Conservation (phyloP, 2,329 filamentous ascomycete species). For the Dactylellina cionopaga region DNA sequence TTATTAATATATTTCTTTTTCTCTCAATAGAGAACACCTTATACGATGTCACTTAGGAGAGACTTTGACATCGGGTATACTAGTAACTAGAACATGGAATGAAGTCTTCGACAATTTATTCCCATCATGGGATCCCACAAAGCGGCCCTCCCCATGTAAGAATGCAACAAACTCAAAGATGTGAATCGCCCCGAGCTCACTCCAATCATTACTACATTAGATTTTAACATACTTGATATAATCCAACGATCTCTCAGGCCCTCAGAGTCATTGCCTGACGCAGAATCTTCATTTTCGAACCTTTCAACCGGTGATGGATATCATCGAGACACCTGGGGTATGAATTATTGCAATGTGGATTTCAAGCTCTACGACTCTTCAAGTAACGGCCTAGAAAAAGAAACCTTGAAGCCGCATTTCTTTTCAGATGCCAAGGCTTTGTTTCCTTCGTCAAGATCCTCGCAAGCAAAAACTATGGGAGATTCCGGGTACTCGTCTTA, state of each 20-base stretch:
- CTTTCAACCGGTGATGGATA: background rate
- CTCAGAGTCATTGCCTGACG: no score
- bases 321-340: no score
- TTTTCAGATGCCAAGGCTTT: background rate
- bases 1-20: no score
- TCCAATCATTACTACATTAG: background rate
- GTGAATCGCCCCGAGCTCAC: background rate
- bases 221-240: slow-evolving; percentile 6
- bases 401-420: no score
- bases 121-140: background rate
- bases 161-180: background rate
- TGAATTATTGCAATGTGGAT: background rate
- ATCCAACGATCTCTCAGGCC: background rate
- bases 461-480: background rate
- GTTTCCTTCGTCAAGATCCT: background rate
- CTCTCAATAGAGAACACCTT: background rate
- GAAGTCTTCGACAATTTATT: background rate
- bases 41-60: background rate
- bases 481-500: slow-evolving; percentile 14
- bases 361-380: no score
- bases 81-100: background rate
- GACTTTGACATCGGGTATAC: background rate
- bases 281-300: background rate
- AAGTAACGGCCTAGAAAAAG: no score
- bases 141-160: background rate